A percentile compares a stretch with the other conserved stretches of the same genome.
phyloP scores from a whole-genome alignment of 768 basidiomycete genomes.

The Tulasnella sp. region DNA sequence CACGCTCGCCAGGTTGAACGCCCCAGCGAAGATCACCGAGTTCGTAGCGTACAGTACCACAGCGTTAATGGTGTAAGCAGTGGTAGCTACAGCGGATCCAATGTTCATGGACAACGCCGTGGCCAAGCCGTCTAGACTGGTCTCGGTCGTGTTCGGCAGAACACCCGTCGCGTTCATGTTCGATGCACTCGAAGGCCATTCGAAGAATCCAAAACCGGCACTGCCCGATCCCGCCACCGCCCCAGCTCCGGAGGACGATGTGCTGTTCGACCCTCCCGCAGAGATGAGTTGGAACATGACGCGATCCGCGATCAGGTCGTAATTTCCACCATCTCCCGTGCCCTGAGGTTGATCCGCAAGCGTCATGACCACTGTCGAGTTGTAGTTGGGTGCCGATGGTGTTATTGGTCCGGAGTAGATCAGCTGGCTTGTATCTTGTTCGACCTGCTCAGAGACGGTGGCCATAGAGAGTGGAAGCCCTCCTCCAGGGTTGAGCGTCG shows the following conservation, averaged over 20 bases:
- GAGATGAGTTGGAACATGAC: conserved; percentile 70
- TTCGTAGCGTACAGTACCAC: conserved; percentile 58
- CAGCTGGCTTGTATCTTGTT: conserved; percentile 43
- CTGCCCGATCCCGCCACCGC: conserved; percentile 27
- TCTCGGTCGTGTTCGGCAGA: conserved; percentile 60
- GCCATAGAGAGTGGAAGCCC: conserved; percentile 52
- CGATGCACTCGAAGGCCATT: conserved; percentile 50
- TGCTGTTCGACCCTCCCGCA: conserved; percentile 24
- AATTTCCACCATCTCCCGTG: conserved; percentile 52
- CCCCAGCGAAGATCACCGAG: conserved; percentile 61
- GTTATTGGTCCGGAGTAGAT: conserved; percentile 78
- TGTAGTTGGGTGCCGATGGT: conserved; percentile 61
- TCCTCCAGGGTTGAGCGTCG: conserved; percentile 70
- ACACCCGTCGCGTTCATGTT: conserved; percentile 47
- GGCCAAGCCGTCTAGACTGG: conserved; percentile 51
- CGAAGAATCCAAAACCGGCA: conserved; percentile 73
- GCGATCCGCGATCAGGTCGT: conserved; percentile 73
- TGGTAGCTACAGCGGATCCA: conserved; percentile 35
- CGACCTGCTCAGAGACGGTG: conserved; percentile 63
- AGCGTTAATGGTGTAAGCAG: conserved; percentile 32
- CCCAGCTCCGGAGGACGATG: conserved; percentile 28
- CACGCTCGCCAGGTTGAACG: conserved; percentile 46
- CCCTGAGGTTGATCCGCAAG: conserved; percentile 57
- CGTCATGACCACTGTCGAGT: conserved; percentile 61
- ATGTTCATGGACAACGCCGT: conserved; percentile 49